phyloP scores from a whole-genome alignment of 306 rosid genomes.

The Lithocarpus polystachyus region DNA sequence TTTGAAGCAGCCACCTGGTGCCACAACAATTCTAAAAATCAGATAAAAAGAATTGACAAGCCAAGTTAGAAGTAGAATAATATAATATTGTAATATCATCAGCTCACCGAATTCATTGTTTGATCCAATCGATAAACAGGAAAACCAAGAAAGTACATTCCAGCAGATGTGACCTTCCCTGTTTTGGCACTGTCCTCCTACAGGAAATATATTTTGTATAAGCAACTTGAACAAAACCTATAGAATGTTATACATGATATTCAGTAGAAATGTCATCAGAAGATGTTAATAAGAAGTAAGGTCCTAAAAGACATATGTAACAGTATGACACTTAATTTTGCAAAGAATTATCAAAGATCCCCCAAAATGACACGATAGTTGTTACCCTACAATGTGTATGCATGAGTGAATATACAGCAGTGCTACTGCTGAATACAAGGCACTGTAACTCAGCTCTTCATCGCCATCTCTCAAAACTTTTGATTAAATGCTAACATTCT shows the following conservation, averaged over 20 bases:
- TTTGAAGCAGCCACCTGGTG: constrained; percentile 75
- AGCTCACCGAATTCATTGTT: constrained; percentile 74
- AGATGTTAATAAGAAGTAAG: neutral
- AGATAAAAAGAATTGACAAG: constrained; percentile 7
- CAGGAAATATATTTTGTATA: constrained; percentile 16
- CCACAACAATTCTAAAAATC: constrained; percentile 28
- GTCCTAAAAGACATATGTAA: neutral
- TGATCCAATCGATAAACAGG: constrained; percentile 94
- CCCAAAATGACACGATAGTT: neutral
- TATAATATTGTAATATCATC: constrained; percentile 3
- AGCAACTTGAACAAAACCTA: constrained; percentile 16
- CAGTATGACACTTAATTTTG: neutral
- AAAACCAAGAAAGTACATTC: constrained; percentile 97
- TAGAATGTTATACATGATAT: constrained; percentile 6
- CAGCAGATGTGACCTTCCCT: constrained; percentile 88
- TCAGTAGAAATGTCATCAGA: neutral
- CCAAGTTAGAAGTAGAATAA: constrained; percentile 12
- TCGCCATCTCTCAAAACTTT: neutral
- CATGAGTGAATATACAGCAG: no score
- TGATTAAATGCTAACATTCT: neutral
- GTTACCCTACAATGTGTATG: neutral
- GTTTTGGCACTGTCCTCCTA: constrained; percentile 92
- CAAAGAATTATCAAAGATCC: neutral
- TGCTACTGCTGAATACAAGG: neutral
- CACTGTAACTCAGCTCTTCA: neutral